Base-by-base conservation (phyloP, 805 yeast species). In the Wickerhamomyces bisporus region DNA sequence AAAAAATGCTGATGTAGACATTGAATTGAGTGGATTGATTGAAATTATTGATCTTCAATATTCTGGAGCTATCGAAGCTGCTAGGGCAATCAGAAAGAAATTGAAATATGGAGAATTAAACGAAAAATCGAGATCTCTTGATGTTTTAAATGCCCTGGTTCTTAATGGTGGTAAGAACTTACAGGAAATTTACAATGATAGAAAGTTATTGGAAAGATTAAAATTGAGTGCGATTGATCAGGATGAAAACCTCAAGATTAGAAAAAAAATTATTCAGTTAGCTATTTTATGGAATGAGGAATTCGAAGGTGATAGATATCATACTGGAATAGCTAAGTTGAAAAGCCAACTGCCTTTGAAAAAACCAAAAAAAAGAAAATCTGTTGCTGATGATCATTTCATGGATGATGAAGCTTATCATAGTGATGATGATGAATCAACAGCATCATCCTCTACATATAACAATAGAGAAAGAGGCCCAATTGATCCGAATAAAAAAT, bases 81-180 rank as follows among this genome's bases (percentile, higher is more conserved):
- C 97, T 0, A 70, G 98, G 30, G 94, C 96, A 1, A 64, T 93
- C 17, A 73, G 98, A 35, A 93, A 93, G 68, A 79, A 80, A 52
- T 64, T 93, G 55, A 93, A 94, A 62, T 84, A 91, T 55, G 98
- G 97, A n/a, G 53, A 69, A 3, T 55, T 61, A 5, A 61, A 65
- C 15, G 82, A 81, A 47, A 95, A 86, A 57, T 50, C 73, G 37
- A 74, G 85, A 32, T 84, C 95, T 0, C 58, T 88, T 62, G 81
- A 53, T 35, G 40, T 82, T 11, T 59, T 80, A 28, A 85, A 83
- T 48, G 62, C 75, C 15, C 57, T 82, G 17, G 77, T 83, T 2
- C 71, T 76, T 26, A 80, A 81, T 53, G 77, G 75, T 20, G 72
- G 73, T 1, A 55, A 44, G 10, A 50, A 39, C 11, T 27, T 53